These are phyloP conservation scores for Xylaria scruposa DNA, from an alignment of 495 filamentous ascomycete genomes.

Conservation along the genomic window DNA sequence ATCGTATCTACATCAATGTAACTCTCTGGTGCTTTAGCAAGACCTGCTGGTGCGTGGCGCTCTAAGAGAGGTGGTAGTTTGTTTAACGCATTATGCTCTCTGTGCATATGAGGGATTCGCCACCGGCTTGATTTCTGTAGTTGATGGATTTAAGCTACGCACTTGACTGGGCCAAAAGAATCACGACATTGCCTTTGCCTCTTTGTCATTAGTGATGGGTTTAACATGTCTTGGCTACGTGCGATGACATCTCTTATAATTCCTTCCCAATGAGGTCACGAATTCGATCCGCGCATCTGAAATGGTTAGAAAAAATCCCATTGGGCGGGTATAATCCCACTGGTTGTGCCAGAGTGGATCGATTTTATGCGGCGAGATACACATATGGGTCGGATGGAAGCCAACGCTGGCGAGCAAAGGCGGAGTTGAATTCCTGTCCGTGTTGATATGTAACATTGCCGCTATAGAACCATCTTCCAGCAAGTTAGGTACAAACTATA, in stretches of 20 bases:
- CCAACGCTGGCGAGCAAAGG: neutral
- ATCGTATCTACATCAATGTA: neutral
- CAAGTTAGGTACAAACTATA: too few species aligned
- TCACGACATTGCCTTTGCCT: neutral
- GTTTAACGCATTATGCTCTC: neutral
- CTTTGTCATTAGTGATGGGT: neutral
- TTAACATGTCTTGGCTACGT: neutral
- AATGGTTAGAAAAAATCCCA: neutral
- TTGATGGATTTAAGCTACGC: too few species aligned
- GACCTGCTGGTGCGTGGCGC: neutral
- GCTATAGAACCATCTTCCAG: too few species aligned
- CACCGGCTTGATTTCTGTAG: neutral
- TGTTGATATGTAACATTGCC: neutral
- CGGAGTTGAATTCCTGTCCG: neutral
- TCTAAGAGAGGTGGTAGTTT: neutral
- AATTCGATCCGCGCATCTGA: too few species aligned
- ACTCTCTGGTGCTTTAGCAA: neutral
- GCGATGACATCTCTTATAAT: neutral
- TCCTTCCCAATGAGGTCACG: neutral
- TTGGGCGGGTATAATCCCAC: too few species aligned
- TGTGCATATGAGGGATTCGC: neutral
- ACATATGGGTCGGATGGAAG: neutral
- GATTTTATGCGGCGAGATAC: neutral
- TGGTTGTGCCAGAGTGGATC: neutral
- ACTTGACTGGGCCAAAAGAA: neutral